phyloP scores from a whole-genome alignment of 2,329 filamentous ascomycete species.

The Didymella lethalis region DNA sequence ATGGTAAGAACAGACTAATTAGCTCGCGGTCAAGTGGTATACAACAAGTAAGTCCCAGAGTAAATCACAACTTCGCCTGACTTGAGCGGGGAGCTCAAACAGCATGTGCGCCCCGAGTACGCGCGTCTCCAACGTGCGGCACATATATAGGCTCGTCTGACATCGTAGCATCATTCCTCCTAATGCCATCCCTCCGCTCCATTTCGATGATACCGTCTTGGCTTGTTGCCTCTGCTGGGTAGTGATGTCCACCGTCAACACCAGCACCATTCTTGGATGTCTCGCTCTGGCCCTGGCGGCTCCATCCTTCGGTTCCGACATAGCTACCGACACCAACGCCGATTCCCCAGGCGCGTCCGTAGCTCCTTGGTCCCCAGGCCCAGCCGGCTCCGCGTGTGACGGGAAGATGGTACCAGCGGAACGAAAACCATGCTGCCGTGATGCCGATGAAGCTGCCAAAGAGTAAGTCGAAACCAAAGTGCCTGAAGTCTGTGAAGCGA shows the following conservation, averaged over 20 bases:
- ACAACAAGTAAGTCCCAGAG: not conserved
- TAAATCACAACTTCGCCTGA: not conserved
- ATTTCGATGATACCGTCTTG: slow-evolving; percentile 23
- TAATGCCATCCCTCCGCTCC: slow-evolving; percentile 15
- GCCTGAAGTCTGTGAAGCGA: slow-evolving; percentile 86
- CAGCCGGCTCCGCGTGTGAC: slow-evolving; percentile 81
- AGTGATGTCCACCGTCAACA: slow-evolving; percentile 10
- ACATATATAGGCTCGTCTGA: slow-evolving; percentile 10
- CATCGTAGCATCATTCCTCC: slow-evolving; percentile 5
- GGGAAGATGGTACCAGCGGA: slow-evolving; percentile 86
- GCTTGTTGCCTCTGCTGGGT: slow-evolving; percentile 15
- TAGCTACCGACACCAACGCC: slow-evolving; percentile 66
- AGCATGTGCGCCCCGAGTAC: slow-evolving; percentile 7
- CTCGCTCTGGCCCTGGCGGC: slow-evolving; percentile 22
- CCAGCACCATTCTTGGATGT: slow-evolving; percentile 18
- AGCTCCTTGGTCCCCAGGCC: slow-evolving; percentile 83
- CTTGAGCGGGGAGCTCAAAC: not conserved
- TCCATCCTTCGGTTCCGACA: slow-evolving; percentile 59
- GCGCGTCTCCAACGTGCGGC: slow-evolving; percentile 8
- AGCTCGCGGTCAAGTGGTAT: not conserved
- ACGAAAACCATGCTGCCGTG: slow-evolving; percentile 74
- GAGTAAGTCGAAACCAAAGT: slow-evolving; percentile 92
- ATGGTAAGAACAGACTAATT: not conserved
- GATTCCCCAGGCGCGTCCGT: slow-evolving; percentile 78
- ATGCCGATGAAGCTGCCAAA: slow-evolving; percentile 84